Evolutionary conservation across 805 yeast species (phyloP).

Genomic region (Myxozyma mucilagina): DNA sequence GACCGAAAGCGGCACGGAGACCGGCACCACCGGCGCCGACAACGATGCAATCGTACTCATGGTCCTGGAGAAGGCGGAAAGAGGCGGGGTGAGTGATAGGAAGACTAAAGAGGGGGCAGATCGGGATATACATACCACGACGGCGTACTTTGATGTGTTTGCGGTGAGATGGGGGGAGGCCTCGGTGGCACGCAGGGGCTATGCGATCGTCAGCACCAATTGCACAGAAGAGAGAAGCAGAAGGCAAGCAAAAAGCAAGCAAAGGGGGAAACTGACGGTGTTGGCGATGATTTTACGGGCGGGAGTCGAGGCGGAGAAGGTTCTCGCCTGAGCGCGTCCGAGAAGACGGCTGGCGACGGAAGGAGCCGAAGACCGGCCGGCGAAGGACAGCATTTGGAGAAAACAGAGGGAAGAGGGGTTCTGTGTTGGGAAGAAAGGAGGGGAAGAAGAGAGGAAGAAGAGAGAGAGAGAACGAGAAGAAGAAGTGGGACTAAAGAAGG

Average conservation of each 20-base stretch:
- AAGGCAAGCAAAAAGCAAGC: background rate
- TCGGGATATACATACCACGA: slow-evolving; percentile 46
- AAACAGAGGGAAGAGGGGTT: no score
- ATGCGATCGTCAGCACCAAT: background rate
- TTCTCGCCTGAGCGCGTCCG: background rate
- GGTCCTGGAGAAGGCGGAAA: slow-evolving; percentile 54
- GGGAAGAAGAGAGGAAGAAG: background rate
- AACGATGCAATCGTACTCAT: slow-evolving; percentile 96
- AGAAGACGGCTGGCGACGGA: background rate
- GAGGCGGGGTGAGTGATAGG: background rate
- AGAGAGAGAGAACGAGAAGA: background rate
- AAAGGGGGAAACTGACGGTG: slow-evolving; percentile 30
- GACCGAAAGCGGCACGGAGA: slow-evolving; percentile 95
- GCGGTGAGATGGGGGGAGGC: slow-evolving; percentile 52
- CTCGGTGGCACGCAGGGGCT: slow-evolving; percentile 44
- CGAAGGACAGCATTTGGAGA: slow-evolving; percentile 20
- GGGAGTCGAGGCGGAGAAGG: slow-evolving; percentile 38
- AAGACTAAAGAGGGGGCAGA: background rate
- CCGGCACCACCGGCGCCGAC: slow-evolving; percentile 99
- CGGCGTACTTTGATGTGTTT: slow-evolving; percentile 70
- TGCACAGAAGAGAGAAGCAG: background rate
- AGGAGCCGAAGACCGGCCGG: slow-evolving; percentile 16
- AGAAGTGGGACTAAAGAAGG: background rate
- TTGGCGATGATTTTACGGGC: slow-evolving; percentile 40
- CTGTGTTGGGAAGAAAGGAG: background rate